Conservation (phyloP, 371 early-diverging fungal species). For the Chytridium lagenaria region DNA sequence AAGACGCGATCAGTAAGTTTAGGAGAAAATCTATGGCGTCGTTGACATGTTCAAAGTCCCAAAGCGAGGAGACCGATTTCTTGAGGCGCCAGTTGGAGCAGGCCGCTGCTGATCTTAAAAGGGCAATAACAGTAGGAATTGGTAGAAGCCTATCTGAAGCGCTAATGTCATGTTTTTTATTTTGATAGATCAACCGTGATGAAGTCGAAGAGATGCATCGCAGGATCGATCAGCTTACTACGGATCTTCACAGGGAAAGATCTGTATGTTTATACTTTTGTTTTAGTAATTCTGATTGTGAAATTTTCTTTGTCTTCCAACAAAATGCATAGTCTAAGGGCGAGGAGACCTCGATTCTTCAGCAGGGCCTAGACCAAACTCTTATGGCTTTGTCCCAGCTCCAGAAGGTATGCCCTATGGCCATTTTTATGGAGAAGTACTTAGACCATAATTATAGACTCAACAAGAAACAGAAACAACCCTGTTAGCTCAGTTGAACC, state of each 20-base stretch:
- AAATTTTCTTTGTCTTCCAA: constrained; percentile 4
- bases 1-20: constrained; percentile 15
- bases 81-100: constrained; percentile 61
- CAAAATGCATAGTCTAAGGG: constrained; percentile 77
- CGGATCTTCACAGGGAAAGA: constrained; percentile 23
- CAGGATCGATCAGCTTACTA: constrained; percentile 52
- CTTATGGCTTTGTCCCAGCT: constrained; percentile 81
- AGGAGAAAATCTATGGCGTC: no score
- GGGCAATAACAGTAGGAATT: constrained; percentile 21
- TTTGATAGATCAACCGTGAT: constrained; percentile 9
- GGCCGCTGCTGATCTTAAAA: constrained; percentile 19
- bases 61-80: constrained; percentile 15
- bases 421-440: no score
- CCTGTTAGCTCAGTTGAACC: constrained; percentile 70
- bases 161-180: no score
- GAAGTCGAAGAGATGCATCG: constrained; percentile 66
- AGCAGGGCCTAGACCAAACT: constrained; percentile 95
- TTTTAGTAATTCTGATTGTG: constrained; percentile 18
- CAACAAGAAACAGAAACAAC: constrained; percentile 57
- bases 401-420: constrained; percentile 64
- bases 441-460: constrained; percentile 23
- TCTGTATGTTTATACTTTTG: constrained; percentile 8
- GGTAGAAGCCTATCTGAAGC: no score
- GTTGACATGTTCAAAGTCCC: no score
- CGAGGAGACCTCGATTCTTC: constrained; percentile 87